Percentiles rank a stretch among this genome's conserved stretches.
Conservation (phyloP, 164 flowering plant genomes). For the Malania oleifera region DNA sequence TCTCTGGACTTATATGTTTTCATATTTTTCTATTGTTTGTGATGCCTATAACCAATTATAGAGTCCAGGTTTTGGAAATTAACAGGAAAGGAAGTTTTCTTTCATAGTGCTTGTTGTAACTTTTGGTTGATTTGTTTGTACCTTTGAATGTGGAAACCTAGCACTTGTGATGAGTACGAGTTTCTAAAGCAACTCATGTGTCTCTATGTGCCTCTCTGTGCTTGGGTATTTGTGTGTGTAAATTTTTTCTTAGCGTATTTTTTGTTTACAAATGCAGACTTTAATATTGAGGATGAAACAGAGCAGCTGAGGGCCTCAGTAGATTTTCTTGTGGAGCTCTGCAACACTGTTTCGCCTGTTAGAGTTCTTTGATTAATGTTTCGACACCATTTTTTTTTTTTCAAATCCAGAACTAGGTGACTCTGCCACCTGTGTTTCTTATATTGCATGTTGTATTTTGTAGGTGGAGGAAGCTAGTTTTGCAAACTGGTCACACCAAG, state of each 20-base stretch:
- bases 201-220: not conserved
- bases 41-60: too few relatives aligned
- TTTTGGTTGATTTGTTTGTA: not conserved
- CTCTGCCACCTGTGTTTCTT: not conserved
- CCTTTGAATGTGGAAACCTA: too few relatives aligned
- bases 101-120: not conserved
- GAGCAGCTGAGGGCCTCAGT: constrained; percentile 67
- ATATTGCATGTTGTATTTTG: constrained; percentile 4
- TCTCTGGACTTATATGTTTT: not conserved
- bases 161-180: too few relatives aligned
- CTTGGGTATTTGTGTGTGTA: not conserved
- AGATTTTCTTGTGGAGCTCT: constrained; percentile 84
- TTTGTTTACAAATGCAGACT: constrained; percentile 28
- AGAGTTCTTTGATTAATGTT: constrained; percentile 9
- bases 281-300: constrained; percentile 37
- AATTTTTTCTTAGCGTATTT: not conserved
- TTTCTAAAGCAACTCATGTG: not conserved
- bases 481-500: constrained; percentile 77
- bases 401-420: too few relatives aligned
- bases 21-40: too few relatives aligned
- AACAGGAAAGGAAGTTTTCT: not conserved
- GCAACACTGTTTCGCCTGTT: constrained; percentile 42
- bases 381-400: not conserved
- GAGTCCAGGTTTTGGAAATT: not conserved
- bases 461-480: constrained; percentile 50